phyloP scores from a whole-genome alignment of 1,284 basidiomycete species.

The Boletus holoroseus region DNA sequence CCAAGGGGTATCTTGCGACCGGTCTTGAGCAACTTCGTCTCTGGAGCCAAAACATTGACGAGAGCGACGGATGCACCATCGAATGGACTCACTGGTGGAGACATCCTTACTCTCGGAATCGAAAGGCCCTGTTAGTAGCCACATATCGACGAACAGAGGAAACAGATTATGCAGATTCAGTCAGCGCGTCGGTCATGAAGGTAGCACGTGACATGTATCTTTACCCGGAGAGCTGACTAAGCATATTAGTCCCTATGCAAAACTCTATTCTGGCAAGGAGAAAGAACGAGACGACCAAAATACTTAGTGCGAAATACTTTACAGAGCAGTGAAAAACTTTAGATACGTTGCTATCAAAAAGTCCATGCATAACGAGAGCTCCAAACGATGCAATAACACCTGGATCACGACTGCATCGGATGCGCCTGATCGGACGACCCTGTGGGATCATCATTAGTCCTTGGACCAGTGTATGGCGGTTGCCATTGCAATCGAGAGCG shows the following conservation, averaged over 20 bases:
- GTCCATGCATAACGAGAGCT: constrained; percentile 7
- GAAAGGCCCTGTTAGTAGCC: constrained; percentile 30
- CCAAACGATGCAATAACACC: neutral
- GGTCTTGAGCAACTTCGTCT: constrained; percentile 57
- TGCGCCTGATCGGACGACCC: constrained; percentile 18
- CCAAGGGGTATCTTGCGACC: constrained; percentile 49
- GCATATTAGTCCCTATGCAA: neutral
- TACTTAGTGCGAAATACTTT: constrained; percentile 18
- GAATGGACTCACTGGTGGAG: constrained; percentile 18
- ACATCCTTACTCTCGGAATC: constrained; percentile 23
- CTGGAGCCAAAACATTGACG: constrained; percentile 32
- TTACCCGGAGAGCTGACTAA: neutral
- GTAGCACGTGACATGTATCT: constrained; percentile 11
- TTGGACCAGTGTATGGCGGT: constrained; percentile 34
- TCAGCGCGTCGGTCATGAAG: neutral
- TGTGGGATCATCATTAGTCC: constrained; percentile 22
- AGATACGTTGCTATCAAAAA: constrained; percentile 9
- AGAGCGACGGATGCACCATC: neutral
- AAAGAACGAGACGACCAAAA: constrained; percentile 6
- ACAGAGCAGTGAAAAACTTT: constrained; percentile 13
- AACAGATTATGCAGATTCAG: neutral
- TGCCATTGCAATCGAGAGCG: constrained; percentile 38
- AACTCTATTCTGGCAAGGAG: neutral
- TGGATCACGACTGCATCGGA: constrained; percentile 16
- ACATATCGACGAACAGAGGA: constrained; percentile 15